These are phyloP conservation scores for Peltaster fructicola DNA, from an alignment of 2,329 filamentous ascomycete genomes.

Conservation along the genomic window DNA sequence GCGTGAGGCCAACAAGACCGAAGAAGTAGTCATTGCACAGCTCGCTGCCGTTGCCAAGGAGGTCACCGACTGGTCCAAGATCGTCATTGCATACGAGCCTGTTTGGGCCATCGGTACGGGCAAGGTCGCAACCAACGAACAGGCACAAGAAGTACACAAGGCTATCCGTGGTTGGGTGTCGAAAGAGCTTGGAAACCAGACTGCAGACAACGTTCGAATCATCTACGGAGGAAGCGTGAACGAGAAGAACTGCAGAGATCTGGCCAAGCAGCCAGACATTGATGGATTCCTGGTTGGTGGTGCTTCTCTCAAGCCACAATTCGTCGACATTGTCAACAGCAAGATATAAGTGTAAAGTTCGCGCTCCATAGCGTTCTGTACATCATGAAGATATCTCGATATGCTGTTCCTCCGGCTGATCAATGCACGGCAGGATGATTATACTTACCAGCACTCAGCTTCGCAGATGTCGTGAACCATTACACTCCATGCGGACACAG, in stretches of 20 bases:
- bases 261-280: constrained; percentile 84
- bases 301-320: constrained; percentile 91
- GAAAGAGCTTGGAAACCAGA: constrained; percentile 56
- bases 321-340: constrained; percentile 54
- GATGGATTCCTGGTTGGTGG: constrained; percentile 96
- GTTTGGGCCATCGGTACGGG: constrained; percentile 92
- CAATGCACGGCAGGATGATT: no score
- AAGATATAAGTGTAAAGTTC: constrained; percentile 17
- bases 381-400: constrained; percentile 1
- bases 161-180: constrained; percentile 77
- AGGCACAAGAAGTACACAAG: constrained; percentile 86
- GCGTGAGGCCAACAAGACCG: constrained; percentile 70
- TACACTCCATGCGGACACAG: no score
- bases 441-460: no score
- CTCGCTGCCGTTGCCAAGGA: constrained; percentile 65
- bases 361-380: constrained; percentile 17
- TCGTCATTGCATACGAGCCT: constrained; percentile 96
- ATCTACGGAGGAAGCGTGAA: constrained; percentile 93
- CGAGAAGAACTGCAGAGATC: constrained; percentile 94
- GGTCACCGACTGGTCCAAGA: constrained; percentile 74
- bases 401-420: no score
- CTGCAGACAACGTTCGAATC: constrained; percentile 74
- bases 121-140: constrained; percentile 74
- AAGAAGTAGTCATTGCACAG: constrained; percentile 71
- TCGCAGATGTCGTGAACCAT: no score